Percentiles rank a stretch among this genome's conserved stretches.
phyloP scores from a whole-genome alignment of 805 yeast genomes.

The Middelhovenomyces tepae region DNA sequence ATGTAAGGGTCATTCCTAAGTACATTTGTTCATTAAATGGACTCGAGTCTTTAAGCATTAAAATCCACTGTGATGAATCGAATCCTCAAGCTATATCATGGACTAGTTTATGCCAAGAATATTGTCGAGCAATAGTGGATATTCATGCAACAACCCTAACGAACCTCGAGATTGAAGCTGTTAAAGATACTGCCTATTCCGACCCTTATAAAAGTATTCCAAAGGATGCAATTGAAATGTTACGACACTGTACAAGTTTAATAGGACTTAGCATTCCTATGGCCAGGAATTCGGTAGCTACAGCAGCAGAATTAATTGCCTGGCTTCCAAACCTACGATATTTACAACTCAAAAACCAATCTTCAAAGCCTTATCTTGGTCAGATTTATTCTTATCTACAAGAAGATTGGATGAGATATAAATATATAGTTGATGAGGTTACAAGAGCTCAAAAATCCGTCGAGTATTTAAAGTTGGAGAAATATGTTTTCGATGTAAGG shows the following conservation, averaged over 20 bases:
- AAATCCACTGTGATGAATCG: conserved; percentile 1
- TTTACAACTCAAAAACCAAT: conserved; percentile 4
- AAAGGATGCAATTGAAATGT: background rate
- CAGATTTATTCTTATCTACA: conserved; percentile 10
- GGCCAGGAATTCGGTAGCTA: conserved; percentile 1
- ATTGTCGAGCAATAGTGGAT: conserved; percentile 4
- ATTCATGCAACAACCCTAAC: conserved; percentile 1
- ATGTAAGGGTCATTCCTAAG: background rate
- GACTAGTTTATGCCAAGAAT: conserved; percentile 3
- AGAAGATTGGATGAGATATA: conserved; percentile 10
- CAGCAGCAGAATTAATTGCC: conserved; percentile 4
- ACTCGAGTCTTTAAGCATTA: conserved; percentile 4
- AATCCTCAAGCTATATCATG: background rate
- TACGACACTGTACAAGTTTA: conserved; percentile 2
- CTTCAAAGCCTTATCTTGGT: conserved; percentile 9
- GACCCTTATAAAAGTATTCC: conserved; percentile 5
- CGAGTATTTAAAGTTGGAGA: conserved; percentile 11
- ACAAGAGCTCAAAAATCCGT: conserved; percentile 5
- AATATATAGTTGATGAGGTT: conserved; percentile 5
- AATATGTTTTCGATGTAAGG: conserved; percentile 10
- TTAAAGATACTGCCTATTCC: conserved; percentile 5
- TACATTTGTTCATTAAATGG: background rate
- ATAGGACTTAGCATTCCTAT: conserved; percentile 2
- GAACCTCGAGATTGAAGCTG: conserved; percentile 4
- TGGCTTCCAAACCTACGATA: conserved; percentile 5